phyloP scores from a whole-genome alignment of 192 early-diverging fungal species.

The Radiomyces spectabilis region DNA sequence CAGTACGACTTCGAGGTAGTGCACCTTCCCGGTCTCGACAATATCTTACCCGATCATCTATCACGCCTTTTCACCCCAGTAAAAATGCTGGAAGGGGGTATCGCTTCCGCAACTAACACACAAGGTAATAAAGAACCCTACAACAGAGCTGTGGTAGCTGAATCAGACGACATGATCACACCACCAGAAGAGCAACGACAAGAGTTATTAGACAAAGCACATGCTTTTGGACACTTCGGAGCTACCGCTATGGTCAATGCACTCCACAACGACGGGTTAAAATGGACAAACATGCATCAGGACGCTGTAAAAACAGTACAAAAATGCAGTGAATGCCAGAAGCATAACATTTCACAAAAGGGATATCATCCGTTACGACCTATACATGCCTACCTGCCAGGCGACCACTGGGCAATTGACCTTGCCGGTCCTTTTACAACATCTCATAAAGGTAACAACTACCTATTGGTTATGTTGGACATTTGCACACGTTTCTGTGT shows the following conservation, averaged over 20 bases:
- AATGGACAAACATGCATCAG: constrained; percentile 11
- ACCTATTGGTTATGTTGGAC: constrained; percentile 21
- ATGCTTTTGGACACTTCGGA: constrained; percentile 22
- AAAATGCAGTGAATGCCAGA: constrained; percentile 13
- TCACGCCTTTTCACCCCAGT: constrained; percentile 5
- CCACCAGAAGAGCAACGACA: constrained; percentile 3
- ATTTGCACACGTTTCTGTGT: constrained; percentile 25
- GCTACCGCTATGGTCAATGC: constrained; percentile 14
- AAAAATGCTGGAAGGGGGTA: background rate
- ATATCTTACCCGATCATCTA: constrained; percentile 20
- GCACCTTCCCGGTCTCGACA: constrained; percentile 13
- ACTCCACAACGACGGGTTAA: constrained; percentile 9
- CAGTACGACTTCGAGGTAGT: constrained; percentile 7
- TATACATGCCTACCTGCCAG: constrained; percentile 13
- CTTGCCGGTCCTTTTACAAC: constrained; percentile 10
- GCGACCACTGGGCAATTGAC: constrained; percentile 21
- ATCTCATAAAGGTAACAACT: background rate
- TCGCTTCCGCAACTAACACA: background rate
- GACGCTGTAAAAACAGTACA: constrained; percentile 12
- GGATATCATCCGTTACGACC: constrained; percentile 18
- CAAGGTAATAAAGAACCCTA: background rate
- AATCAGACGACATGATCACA: background rate
- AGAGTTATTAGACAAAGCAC: constrained; percentile 1
- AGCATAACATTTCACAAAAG: constrained; percentile 16
- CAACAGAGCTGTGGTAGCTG: background rate